Conservation (phyloP, 2,329 filamentous ascomycete genomes). For the Botrytis tulipae region DNA sequence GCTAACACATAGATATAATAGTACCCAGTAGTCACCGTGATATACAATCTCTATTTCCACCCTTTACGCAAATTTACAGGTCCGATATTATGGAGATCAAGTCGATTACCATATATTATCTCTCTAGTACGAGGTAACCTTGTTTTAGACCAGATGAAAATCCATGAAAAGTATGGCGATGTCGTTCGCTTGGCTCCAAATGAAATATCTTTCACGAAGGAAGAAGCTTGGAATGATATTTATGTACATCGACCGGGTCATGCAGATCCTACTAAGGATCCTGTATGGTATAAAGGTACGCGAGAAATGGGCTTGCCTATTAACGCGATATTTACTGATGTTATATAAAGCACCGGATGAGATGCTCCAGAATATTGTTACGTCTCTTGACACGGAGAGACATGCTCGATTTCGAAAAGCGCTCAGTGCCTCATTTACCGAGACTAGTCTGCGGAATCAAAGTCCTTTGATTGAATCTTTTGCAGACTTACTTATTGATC, state of each 20-base stretch:
- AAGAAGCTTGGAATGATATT: neutral
- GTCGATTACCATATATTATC: neutral
- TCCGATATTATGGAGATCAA: slow-evolving; percentile 21
- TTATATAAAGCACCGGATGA: neutral
- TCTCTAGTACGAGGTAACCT: neutral
- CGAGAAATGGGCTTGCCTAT: no score
- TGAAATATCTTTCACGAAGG: neutral
- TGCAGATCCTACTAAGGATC: neutral
- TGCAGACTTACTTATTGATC: neutral
- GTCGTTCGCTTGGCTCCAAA: neutral
- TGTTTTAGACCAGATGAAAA: neutral
- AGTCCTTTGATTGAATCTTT: neutral
- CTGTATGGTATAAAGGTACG: neutral
- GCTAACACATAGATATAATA: neutral
- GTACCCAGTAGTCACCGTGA: slow-evolving; percentile 44
- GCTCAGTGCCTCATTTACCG: neutral
- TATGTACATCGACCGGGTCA: neutral
- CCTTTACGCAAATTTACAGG: slow-evolving; percentile 36
- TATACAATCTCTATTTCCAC: slow-evolving; percentile 51
- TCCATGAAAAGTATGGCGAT: neutral
- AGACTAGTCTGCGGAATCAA: neutral
- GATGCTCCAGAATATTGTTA: neutral
- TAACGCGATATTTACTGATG: no score
- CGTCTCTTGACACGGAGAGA: neutral
- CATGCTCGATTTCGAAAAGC: neutral